Evolutionary conservation across 2,329 filamentous ascomycete species (phyloP).

Genomic region (Exophiala aquamarina): DNA sequence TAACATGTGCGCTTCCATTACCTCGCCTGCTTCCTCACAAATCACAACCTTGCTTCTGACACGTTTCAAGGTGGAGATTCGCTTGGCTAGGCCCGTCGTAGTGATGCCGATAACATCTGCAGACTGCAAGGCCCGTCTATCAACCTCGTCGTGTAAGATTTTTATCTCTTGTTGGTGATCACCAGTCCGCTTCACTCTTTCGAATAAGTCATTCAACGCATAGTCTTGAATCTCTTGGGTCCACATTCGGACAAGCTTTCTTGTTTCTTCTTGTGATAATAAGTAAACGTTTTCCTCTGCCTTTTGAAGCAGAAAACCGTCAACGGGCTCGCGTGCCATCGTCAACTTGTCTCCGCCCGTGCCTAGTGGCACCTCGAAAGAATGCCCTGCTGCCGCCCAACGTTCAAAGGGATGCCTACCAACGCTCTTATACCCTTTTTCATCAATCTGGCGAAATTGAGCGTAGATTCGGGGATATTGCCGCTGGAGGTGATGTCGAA

Average conservation of each 20-base stretch:
- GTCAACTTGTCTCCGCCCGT: not conserved
- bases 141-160: conserved; percentile 25
- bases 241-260: conserved; percentile 30
- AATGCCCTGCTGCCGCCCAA: not conserved
- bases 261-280: conserved; percentile 9
- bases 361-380: not conserved
- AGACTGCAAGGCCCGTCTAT: conserved; percentile 32
- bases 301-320: conserved; percentile 3
- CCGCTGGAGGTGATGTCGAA: conserved; percentile 19
- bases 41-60: conserved; percentile 61
- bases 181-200: conserved; percentile 44
- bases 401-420: not conserved
- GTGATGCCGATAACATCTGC: conserved; percentile 67
- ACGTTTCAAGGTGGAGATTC: conserved; percentile 54
- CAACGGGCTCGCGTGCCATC: conserved; percentile 6
- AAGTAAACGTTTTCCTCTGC: conserved; percentile 2
- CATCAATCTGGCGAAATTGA: conserved; percentile 25
- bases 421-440: conserved; percentile 27
- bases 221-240: conserved; percentile 43
- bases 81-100: conserved; percentile 68
- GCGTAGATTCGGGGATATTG: conserved; percentile 19
- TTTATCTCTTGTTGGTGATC: conserved; percentile 31
- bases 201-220: conserved; percentile 41
- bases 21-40: conserved; percentile 73
- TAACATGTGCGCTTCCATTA: conserved; percentile 67